Evolutionary conservation across 176 grass and related monocot genomes (phyloP), one percentile per base, ranked within the genome.

Genomic region (Tillandsia fasciculata): DNA sequence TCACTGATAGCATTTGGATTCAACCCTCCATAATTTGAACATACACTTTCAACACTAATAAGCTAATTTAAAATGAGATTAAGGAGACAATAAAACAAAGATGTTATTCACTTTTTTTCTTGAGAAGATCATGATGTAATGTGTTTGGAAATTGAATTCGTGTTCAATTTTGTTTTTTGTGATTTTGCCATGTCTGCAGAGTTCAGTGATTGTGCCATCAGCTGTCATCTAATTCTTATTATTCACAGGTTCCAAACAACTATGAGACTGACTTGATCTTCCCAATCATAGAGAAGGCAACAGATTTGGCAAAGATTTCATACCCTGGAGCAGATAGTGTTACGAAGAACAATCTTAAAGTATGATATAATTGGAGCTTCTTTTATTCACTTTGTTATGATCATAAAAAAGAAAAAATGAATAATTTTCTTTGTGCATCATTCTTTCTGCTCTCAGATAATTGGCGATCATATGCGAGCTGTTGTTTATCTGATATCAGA

Each of bases 401-500:
- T 6, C 33, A 7, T 42, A 7, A 42, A 18, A 61, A 61, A 10
- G 17, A 18, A 15, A 61, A 18, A 23, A 20, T 61, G 22, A 61
- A 71, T 76, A 74, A 71, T 67, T 47, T 72, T 72, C 33, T 42
- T 42, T 6, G 3, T 72, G 11, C 57, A 12, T 57, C 63, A 75
- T 64, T 63, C 15, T 78, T 0, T 80, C 81, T 82, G 27, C 26
- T 69, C 78, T 48, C 77, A 97, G 93, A 79, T 97, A 76, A 90
- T 97, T 79, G 89, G 93, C 2, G 93, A 97, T 83, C 89, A 97
- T 79, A 97, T 97, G 86, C 87, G 86, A 67, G 93, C 93, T 42
- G 86, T 97, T 79, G 86, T 97, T 87, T 97, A 97, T 87, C 81
- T 97, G 57, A 90, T 97, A 90, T 90, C 88, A 79, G 93, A 97